Evolutionary conservation across 2,329 filamentous ascomycete species (phyloP), one percentile per base, ranked within the genome.

Genomic region (Neocatenulostroma microsporum): DNA sequence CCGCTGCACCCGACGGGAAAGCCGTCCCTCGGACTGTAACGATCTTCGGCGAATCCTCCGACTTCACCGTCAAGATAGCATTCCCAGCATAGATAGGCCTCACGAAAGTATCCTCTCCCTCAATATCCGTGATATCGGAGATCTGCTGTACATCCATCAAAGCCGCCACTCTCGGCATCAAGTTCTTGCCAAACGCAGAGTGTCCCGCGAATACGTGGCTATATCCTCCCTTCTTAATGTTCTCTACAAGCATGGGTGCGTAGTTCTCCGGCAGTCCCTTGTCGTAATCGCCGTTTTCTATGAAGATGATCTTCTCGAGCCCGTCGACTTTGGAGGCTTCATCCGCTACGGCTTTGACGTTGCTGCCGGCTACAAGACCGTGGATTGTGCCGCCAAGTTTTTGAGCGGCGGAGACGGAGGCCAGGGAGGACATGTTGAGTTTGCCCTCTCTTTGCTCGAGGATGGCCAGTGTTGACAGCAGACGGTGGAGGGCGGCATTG

Each of bases 61-160:
- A 94, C 64, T 96, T 84, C 41, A 98, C 88, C 8, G 91, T 98
- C 23, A 93, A 78, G 56, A 98, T 94, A 31, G 89, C 91, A 59
- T 98, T 98, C 37, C 91, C 91, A 40, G 91, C 91, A 62, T 98
- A 98, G 57, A 98, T 95, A 19, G 91, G 89, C 39, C 91, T 83
- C 37, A 95, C 82, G 56, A 98, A 98, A 10, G 86, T 95, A 62
- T 89, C 88, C 62, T 94, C 88, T 62, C 77, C 77, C 63, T 95
- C 79, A 57, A 98, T 82, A 1, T 66, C 72, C 13, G 80, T 95
- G 49, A 96, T 84, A 60, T 98, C 91, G 29, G 88, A 94, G 44
- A 98, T 79, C 60, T 94, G 88, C 66, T 95, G 88, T 23, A 82
- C 78, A 61, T 98, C 91, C 41, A 98, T 73, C 38, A 98, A 69